A percentile compares a stretch with the other conserved stretches of the same genome.
Evolutionary conservation across 2,329 filamentous ascomycete genomes (phyloP).

Genomic region (Talaromyces sp.): DNA sequence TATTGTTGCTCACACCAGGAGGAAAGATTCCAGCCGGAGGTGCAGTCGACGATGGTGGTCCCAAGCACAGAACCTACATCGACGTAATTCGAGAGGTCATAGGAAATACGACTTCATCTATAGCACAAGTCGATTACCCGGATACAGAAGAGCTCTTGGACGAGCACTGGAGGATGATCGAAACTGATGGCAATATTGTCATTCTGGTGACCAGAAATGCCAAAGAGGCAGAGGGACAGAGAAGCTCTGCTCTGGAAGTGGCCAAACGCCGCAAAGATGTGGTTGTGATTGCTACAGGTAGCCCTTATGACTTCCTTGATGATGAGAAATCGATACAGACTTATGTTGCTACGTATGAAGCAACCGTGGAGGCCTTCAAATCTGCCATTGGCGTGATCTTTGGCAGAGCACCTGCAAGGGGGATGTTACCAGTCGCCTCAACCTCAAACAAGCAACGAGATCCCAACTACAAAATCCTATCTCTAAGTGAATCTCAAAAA

Average conservation of each 20-base stretch:
- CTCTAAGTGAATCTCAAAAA: slow-evolving; percentile 14
- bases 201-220: slow-evolving; percentile 43
- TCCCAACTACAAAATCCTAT: not conserved
- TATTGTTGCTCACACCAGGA: slow-evolving; percentile 40
- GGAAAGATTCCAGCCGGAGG: slow-evolving; percentile 34
- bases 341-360: slow-evolving; percentile 46
- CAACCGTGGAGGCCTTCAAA: slow-evolving; percentile 42
- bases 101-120: slow-evolving; percentile 22
- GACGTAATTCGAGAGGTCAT: slow-evolving; percentile 27
- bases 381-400: slow-evolving; percentile 42
- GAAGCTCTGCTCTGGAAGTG: slow-evolving; percentile 33
- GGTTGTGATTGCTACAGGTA: slow-evolving; percentile 42
- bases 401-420: slow-evolving; percentile 28
- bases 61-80: slow-evolving; percentile 32
- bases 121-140: slow-evolving; percentile 36
- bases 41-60: slow-evolving; percentile 39
- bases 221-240: slow-evolving; percentile 37
- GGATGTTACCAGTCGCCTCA: slow-evolving; percentile 36
- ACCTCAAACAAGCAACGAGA: slow-evolving; percentile 3
- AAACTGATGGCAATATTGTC: slow-evolving; percentile 35
- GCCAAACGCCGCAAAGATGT: slow-evolving; percentile 29
- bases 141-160: slow-evolving; percentile 26
- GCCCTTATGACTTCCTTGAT: slow-evolving; percentile 46
- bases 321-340: slow-evolving; percentile 33
- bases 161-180: slow-evolving; percentile 31